These are phyloP conservation scores for Microthlaspi erraticum DNA, from an alignment of 345 rosid genomes.

Conservation along the genomic window DNA sequence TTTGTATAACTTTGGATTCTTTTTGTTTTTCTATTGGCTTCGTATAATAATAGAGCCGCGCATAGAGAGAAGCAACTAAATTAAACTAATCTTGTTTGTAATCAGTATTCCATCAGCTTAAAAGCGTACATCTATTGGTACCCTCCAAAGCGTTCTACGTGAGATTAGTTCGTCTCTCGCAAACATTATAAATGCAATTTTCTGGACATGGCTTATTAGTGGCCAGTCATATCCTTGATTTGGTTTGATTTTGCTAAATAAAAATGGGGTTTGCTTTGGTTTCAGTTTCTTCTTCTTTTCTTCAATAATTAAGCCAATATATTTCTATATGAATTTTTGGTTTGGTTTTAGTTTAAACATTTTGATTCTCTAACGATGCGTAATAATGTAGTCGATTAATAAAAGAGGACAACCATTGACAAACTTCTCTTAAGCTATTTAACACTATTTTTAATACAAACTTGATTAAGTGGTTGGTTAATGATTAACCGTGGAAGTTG, in stretches of 20 bases:
- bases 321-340: neutral
- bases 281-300: neutral
- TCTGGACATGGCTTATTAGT: too few species aligned
- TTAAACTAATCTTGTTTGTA: neutral
- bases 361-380: neutral
- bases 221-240: too few species aligned
- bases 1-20: constrained; percentile 29
- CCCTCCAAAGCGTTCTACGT: neutral
- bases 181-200: too few species aligned
- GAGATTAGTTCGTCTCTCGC: too few species aligned
- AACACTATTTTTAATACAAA: neutral
- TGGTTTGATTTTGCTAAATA: too few species aligned
- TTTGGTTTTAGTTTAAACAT: neutral
- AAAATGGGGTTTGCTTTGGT: neutral
- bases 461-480: constrained; percentile 33
- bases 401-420: neutral
- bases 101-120: neutral
- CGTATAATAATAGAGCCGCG: constrained; percentile 20
- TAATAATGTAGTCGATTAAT: constrained; percentile 12
- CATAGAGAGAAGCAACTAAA: constrained; percentile 18
- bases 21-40: neutral
- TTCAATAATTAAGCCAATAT: neutral
- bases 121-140: neutral
- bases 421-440: neutral
- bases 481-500: constrained; percentile 38